Evolutionary conservation across 345 rosid genomes (phyloP).

Genomic region (Brassica carinata): DNA sequence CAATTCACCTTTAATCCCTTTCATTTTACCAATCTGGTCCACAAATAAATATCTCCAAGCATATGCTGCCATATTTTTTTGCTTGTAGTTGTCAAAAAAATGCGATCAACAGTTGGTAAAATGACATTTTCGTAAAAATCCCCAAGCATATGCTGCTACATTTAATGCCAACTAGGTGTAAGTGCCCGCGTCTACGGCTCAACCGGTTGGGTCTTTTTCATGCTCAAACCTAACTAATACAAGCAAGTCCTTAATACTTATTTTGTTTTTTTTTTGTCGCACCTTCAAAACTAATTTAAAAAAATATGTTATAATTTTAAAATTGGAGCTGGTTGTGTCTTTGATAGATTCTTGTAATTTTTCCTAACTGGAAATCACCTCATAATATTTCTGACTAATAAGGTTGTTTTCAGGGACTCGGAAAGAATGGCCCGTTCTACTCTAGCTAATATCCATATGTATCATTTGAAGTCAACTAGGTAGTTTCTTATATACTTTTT

Average conservation of each 20-base stretch:
- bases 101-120: not conserved
- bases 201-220: not conserved
- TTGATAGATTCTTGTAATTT: not conserved
- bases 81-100: conserved; percentile 15
- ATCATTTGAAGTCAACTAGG: conserved; percentile 17
- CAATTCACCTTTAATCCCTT: conserved; percentile 21
- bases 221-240: conserved; percentile 8
- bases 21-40: conserved; percentile 15
- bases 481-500: not conserved
- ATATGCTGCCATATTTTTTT: not conserved
- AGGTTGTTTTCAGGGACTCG: not conserved
- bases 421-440: not conserved
- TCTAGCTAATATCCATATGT: not conserved
- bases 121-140: not conserved
- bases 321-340: not conserved
- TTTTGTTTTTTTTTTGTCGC: not conserved
- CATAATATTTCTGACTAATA: not conserved
- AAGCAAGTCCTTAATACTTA: not conserved
- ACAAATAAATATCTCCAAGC: conserved; percentile 8
- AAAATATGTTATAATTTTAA: not conserved
- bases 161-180: not conserved
- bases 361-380: not conserved
- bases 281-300: not conserved
- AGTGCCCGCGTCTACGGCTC: not conserved
- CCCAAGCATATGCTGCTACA: not conserved